Evolutionary conservation across 495 filamentous ascomycete genomes (phyloP), one percentile per base, ranked within the genome.

Genomic region (Pseudomonodictys pantanalensis): DNA sequence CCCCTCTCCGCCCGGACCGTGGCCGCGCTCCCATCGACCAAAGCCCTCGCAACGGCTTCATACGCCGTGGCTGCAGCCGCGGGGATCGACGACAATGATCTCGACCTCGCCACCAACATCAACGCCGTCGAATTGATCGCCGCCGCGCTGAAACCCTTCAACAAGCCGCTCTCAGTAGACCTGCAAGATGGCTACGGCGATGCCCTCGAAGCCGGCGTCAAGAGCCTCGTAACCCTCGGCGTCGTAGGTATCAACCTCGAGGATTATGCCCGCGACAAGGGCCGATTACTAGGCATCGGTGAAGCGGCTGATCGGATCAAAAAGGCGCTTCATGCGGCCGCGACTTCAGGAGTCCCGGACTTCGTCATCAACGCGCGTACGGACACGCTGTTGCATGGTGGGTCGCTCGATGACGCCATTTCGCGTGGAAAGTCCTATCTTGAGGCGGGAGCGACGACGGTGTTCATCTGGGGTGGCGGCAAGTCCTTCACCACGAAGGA

Each of bases 31-130:
- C 75, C 76, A 0, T 35, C 58, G 0, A 72, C 73, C 11, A 66
- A 69, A 30, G 82, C 80, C 51, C 67, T 84, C 24, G 81, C 79
- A 18, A 81, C 80, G n/a, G 78, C 77, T 1, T 78, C 75, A 56
- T 79, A 70, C 59, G 77, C 79, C 12, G 68, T 84, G 24, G 79
- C 81, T 1, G 65, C 68, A 12, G 62, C 72, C 2, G 65, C 68
- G 28, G 78, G 76, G 32, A 60, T 74, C 10, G 49, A 69, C 1
- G 80, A 84, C 66, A 64, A 69, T 7, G 59, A 72, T 7, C 71
- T 85, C 18, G 72, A 70, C 0, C 68, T 75, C 9, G 48, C 72
- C 9, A 49, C 52, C 0, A 73, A 79, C 52, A 48, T 80, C 10
- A 38, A 57, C 2, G 68, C 70, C 7, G 57, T 71, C 30, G 33